Evolutionary conservation across 495 filamentous ascomycete species (phyloP).

Genomic region (Daldinia concentrica): DNA sequence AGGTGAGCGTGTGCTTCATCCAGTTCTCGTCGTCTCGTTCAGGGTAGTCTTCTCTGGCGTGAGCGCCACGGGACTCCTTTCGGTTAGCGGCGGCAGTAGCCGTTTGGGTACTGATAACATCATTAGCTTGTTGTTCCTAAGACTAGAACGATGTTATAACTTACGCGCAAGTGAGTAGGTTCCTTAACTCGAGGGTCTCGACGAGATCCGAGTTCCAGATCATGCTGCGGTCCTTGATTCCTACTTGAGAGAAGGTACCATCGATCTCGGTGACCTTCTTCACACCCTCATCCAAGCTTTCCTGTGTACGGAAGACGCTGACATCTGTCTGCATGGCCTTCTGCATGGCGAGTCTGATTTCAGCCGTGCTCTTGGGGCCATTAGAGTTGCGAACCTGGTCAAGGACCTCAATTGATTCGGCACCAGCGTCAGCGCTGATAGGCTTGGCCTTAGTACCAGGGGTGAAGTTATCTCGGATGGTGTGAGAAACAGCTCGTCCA

Average conservation of each 20-base stretch:
- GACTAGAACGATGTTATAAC: constrained; percentile 30
- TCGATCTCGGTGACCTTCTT: constrained; percentile 82
- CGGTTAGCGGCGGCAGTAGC: constrained; percentile 84
- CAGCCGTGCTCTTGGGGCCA: constrained; percentile 84
- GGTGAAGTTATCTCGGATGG: constrained; percentile 87
- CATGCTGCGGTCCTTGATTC: constrained; percentile 98
- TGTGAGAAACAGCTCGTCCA: constrained; percentile 94
- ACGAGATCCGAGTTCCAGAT: constrained; percentile 99
- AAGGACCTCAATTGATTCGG: constrained; percentile 83
- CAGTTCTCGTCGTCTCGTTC: constrained; percentile 92
- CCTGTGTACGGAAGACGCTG: constrained; percentile 95
- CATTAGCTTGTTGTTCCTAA: constrained; percentile 29
- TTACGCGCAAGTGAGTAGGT: constrained; percentile 93
- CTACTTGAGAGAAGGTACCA: constrained; percentile 77
- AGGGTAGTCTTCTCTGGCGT: constrained; percentile 94
- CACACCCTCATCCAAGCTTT: constrained; percentile 85
- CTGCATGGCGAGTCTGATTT: constrained; percentile 93
- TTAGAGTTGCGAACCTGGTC: constrained; percentile 84
- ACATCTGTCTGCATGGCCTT: constrained; percentile 98
- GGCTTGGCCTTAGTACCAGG: constrained; percentile 80
- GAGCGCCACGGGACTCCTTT: constrained; percentile 93
- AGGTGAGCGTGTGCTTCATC: constrained; percentile 98
- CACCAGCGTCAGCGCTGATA: constrained; percentile 82
- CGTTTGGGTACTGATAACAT: constrained; percentile 72
- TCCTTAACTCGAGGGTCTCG: constrained; percentile 92